A percentile compares a stretch with the other conserved stretches of the same genome.
phyloP scores from a whole-genome alignment of 1,284 basidiomycete genomes.

The Microbotryum intermedium region DNA sequence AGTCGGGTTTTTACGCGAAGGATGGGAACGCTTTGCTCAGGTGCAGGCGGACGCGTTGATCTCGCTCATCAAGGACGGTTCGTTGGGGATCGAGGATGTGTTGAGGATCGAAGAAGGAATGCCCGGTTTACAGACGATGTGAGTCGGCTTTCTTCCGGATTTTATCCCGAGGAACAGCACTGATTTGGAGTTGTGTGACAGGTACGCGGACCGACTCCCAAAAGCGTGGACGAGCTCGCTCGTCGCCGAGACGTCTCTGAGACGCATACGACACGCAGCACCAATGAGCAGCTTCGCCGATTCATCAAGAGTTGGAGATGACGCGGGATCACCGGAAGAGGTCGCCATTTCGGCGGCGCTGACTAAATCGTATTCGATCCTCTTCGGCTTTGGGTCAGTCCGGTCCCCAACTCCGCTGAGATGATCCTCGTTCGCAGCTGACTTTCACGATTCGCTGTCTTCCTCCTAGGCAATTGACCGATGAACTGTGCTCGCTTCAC shows the following conservation, averaged over 20 bases:
- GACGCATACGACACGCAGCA: neutral
- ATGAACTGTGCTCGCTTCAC: slow-evolving; percentile 15
- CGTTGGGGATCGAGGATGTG: slow-evolving; percentile 24
- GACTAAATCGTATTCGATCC: slow-evolving; percentile 24
- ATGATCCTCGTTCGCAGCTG: no score
- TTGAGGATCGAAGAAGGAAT: slow-evolving; percentile 24
- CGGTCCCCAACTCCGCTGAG: no score
- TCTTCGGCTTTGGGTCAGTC: slow-evolving; percentile 19
- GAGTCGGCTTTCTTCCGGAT: neutral
- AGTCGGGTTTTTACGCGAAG: slow-evolving; percentile 9
- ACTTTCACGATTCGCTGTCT: no score
- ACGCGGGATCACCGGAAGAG: neutral
- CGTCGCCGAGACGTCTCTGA: neutral
- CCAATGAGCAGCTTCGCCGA: neutral
- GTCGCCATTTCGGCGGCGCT: slow-evolving; percentile 1
- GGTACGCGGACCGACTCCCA: slow-evolving; percentile 23
- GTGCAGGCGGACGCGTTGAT: slow-evolving; percentile 19
- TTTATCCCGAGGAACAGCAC: no score
- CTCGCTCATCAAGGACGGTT: slow-evolving; percentile 25
- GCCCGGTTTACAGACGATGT: slow-evolving; percentile 23
- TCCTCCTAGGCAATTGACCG: slow-evolving; percentile 10
- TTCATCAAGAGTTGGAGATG: neutral
- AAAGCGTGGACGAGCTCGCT: slow-evolving; percentile 28
- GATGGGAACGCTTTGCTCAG: slow-evolving; percentile 19
- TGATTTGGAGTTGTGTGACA: neutral